Evolutionary conservation across 805 yeast genomes (phyloP).

Genomic region (Schizosaccharomyces japonicus): DNA sequence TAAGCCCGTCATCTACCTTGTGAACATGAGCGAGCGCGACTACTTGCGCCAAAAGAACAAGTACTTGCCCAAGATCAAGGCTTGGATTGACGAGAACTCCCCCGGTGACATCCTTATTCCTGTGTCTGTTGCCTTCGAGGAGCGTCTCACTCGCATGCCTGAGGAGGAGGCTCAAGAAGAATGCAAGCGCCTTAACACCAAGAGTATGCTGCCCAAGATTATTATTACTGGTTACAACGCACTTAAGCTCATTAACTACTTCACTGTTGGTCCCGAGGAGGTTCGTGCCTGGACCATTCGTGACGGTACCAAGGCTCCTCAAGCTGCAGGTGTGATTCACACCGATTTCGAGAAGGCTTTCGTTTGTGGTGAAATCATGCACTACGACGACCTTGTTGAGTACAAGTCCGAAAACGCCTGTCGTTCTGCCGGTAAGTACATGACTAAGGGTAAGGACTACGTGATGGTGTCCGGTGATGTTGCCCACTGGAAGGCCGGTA

Average conservation of each 20-base stretch:
- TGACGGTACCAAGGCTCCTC: slow-evolving; percentile 82
- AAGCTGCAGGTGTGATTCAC: slow-evolving; percentile 95
- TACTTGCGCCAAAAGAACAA: slow-evolving; percentile 73
- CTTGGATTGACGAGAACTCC: slow-evolving; percentile 73
- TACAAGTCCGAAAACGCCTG: slow-evolving; percentile 58
- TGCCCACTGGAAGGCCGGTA: slow-evolving; percentile 25
- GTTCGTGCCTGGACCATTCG: slow-evolving; percentile 97
- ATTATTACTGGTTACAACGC: slow-evolving; percentile 69
- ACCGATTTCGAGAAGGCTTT: slow-evolving; percentile 87
- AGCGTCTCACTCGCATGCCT: slow-evolving; percentile 65
- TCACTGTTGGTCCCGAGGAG: slow-evolving; percentile 89
- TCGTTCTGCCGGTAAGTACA: slow-evolving; percentile 69
- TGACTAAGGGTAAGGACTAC: slow-evolving; percentile 83
- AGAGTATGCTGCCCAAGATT: slow-evolving; percentile 66
- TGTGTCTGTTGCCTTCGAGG: slow-evolving; percentile 77
- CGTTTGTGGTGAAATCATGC: slow-evolving; percentile 79
- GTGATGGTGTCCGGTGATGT: slow-evolving; percentile 89
- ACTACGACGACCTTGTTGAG: slow-evolving; percentile 56
- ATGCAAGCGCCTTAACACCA: slow-evolving; percentile 47
- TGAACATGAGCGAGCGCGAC: slow-evolving; percentile 75
- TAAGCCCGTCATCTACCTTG: slow-evolving; percentile 79
- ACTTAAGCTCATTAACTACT: slow-evolving; percentile 70
- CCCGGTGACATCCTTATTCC: slow-evolving; percentile 85
- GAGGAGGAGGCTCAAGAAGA: slow-evolving; percentile 63
- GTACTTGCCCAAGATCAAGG: slow-evolving; percentile 54